Base-by-base conservation (phyloP, 169 alveolate species). In the Eimeria sp. region DNA sequence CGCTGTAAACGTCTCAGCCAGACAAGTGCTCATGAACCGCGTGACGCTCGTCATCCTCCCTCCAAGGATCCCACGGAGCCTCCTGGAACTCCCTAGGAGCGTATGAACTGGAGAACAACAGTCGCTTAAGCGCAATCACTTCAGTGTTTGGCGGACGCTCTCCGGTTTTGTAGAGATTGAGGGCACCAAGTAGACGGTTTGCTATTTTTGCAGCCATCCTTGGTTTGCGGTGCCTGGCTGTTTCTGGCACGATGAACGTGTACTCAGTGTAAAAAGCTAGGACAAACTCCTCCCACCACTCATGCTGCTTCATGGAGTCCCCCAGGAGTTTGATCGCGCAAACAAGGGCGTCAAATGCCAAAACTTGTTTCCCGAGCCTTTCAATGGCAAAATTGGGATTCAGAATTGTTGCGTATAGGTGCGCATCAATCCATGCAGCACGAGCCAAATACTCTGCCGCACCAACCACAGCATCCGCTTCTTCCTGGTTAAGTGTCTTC, bases 401-500 rank as follows among this genome's bases (percentile, higher is more conserved):
- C 25, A 33, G 13, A 9, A 27, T 9, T 37, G 62, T 77, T 16
- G n/a, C 23, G 6, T 23, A 6, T 8, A 18, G 9, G 40, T 13
- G 60, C 33, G 40, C 58, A 0, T 77, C 27, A 0, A 46, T 16
- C 87, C 87, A 43, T 77, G 62, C 60, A 23, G 58, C 46, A 14
- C 33, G 64, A 11, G 40, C 40, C 23, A 77, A 14, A 4, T 0
- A 1, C 40, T 77, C 87, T 6, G 62, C 20, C 46, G 56, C 54
- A 40, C 58, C 6, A 37, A 74, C 30, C 8, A 74, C n/a, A 13
- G 40, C 40, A n/a, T 77, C 64, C 62, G 11, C 64, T 2, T 18
- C 87, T 77, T 46, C 60, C 40, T 77, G 64, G 87, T 77, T 77
- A 77, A 77, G 64, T 16, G 64, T 46, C 58, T 23, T 23, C 64